Evolutionary conservation across 2,329 filamentous ascomycete genomes (phyloP), one percentile per base, ranked within the genome.

Genomic region (Fusarium sp.): DNA sequence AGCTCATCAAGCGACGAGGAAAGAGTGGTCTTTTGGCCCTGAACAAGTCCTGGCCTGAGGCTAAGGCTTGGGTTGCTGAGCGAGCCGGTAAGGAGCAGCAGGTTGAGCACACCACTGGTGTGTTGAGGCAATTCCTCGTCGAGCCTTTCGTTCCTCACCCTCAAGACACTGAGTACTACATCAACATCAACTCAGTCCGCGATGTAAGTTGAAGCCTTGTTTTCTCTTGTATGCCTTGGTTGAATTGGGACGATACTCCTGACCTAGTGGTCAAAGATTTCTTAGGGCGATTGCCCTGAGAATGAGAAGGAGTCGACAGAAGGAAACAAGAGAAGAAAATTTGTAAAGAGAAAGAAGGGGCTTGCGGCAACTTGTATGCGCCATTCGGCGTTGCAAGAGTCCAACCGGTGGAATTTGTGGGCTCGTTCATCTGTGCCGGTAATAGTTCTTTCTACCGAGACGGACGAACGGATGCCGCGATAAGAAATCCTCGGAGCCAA

Each of bases 121-220:
- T 92, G 71, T 88, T 99, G 80, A 91, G 94, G 81, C 93, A 97
- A 78, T 99, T 99, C 88, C 88, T 99, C 72, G 94, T 99, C 75
- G 96, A 99, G 89, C 96, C 96, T 53, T 98, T 99, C 79, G 94
- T 98, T 69, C 96, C 95, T 77, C 96, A 99, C 84, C 92, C 94
- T 71, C 89, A 94, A 77, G 92, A 94, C 81, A 98, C 95, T 71
- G 96, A 99, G 85, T 98, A 98, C 87, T 99, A 99, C 86, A 97
- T 99, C 87, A 98, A 98, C 91, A 99, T 99, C 87, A 96, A 98
- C 89, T 98, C 96, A 70, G 94, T 97, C 79, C 93, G 96, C 87
- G 96, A 98, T 91, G 96, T 98, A 91, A 90, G 94, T 90, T 67
- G 64, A 60, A 53, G 58, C 40, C 45, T 57, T 73, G 67, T 72